A percentile compares a stretch with the other conserved stretches of the same genome.
Evolutionary conservation across 305 asterid genomes (phyloP).

Genomic region (Fraxinus sp.): DNA sequence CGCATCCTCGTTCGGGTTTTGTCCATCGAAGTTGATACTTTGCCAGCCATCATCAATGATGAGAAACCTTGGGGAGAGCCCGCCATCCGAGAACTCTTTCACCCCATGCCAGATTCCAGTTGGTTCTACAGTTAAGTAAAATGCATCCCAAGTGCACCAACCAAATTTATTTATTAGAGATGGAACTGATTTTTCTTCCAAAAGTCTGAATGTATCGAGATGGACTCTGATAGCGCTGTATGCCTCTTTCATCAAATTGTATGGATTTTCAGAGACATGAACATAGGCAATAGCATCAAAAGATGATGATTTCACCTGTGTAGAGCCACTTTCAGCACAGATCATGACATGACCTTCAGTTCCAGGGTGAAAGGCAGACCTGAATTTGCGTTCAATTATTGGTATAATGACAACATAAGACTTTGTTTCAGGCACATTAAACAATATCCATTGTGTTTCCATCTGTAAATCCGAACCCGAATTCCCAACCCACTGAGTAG

Average conservation of each 20-base stretch:
- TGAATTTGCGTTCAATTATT: constrained; percentile 56
- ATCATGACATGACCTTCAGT: constrained; percentile 50
- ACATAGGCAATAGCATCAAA: constrained; percentile 51
- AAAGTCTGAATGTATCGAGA: constrained; percentile 61
- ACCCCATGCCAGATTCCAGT: constrained; percentile 71
- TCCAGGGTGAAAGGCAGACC: constrained; percentile 73
- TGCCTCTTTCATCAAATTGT: constrained; percentile 70
- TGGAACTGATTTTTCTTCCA: constrained; percentile 68
- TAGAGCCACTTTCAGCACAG: constrained; percentile 71
- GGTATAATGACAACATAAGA: constrained; percentile 59
- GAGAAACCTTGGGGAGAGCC: constrained; percentile 55
- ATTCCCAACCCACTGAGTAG: constrained; percentile 77
- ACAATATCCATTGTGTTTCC: constrained; percentile 81
- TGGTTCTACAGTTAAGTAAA: constrained; percentile 74
- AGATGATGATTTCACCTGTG: constrained; percentile 43
- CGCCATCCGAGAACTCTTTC: constrained; percentile 55
- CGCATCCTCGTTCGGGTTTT: constrained; percentile 50
- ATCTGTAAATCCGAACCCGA: constrained; percentile 73
- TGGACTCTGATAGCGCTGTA: constrained; percentile 62
- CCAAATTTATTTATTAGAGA: constrained; percentile 55
- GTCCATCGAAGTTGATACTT: constrained; percentile 55
- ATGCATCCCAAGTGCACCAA: constrained; percentile 94
- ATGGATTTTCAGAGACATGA: constrained; percentile 69
- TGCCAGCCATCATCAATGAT: constrained; percentile 89
- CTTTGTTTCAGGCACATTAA: constrained; percentile 55